phyloP scores from a whole-genome alignment of 2,329 filamentous ascomycete genomes.

The Alternaria sp. region DNA sequence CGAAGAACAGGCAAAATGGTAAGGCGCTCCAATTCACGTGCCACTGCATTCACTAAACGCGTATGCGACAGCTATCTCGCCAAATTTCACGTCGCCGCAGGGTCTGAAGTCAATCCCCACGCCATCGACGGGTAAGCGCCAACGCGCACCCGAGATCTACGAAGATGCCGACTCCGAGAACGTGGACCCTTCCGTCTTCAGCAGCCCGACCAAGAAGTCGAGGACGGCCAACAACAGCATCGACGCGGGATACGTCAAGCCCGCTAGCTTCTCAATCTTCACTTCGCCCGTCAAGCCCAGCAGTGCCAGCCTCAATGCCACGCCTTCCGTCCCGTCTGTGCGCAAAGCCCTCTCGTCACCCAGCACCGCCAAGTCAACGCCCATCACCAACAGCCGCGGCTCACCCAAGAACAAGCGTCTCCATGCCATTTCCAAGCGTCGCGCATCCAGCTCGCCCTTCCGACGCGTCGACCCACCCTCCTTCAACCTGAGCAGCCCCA shows the following conservation, averaged over 20 bases:
- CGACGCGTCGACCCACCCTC: conserved; percentile 75
- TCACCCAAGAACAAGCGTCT: conserved; percentile 78
- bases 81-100: conserved; percentile 41
- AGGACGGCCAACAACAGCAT: conserved; percentile 48
- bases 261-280: conserved; percentile 52
- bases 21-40: conserved; percentile 29
- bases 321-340: conserved; percentile 39
- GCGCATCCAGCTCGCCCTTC: conserved; percentile 68
- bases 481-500: conserved; percentile 59
- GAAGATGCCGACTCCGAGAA: conserved; percentile 66
- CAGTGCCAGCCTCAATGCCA: conserved; percentile 34
- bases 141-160: conserved; percentile 53
- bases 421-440: conserved; percentile 72
- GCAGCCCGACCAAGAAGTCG: conserved; percentile 62
- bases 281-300: conserved; percentile 37
- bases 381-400: conserved; percentile 67
- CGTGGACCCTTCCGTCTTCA: conserved; percentile 62
- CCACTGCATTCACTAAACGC: conserved; percentile 30
- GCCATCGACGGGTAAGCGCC: conserved; percentile 55
- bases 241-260: conserved; percentile 49
- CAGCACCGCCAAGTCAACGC: conserved; percentile 53
- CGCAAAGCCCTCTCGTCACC: conserved; percentile 54
- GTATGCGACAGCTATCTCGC: conserved; percentile 39
- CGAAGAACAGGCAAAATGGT: conserved; percentile 79
- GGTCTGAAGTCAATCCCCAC: conserved; percentile 38